Base-by-base conservation (phyloP, 1,139 yeast genomes). In the Ogataea hybrid region DNA sequence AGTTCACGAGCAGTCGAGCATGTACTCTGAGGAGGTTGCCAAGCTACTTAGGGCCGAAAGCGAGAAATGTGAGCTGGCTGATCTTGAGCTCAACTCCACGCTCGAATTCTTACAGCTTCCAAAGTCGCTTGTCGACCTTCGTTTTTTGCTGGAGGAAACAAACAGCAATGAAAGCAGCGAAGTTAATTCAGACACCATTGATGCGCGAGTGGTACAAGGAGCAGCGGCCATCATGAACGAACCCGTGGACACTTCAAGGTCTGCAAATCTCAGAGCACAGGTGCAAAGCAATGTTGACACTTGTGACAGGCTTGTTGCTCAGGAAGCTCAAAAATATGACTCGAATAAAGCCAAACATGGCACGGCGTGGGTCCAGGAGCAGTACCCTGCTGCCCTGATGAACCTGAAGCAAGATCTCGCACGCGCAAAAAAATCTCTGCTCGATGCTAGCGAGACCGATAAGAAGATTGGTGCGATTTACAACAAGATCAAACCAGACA, bases 1-100 rank as follows among this genome's bases (percentile, higher is more conserved):
- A 33, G 87, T 90, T 27, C 96, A 89, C 58, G 96, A 90, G 59
- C 79, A 86, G 54, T 76, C 87, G 43, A 87, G 96, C 53, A 71
- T 80, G 51, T 92, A 92, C 61, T 85, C 96, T 0, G 98, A 92
- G 59, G 90, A 86, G 59, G 86, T 88, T 62, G 90, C 96, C 0
- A 81, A 79, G 48, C 65, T 87, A 39, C 65, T 89, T 41, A 73
- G 98, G 53, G 73, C 70, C 41, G 92, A 87, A 57, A 72, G 82
- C 37, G 97, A 89, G 48, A 73, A 75, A 50, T 77, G 81, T 22
- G 92, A 86, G 43, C 75, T 88, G 11, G 86, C 96, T 0, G 80
- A 88, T 50, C 85, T 87, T 59, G 95, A 89, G 57, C 70, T 84
- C 39, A 64, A 73, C 1, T 86, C 96, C 1, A 86, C 86, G 5